Evolutionary conservation across 805 yeast genomes (phyloP).

Genomic region (Candida chauliodis): DNA sequence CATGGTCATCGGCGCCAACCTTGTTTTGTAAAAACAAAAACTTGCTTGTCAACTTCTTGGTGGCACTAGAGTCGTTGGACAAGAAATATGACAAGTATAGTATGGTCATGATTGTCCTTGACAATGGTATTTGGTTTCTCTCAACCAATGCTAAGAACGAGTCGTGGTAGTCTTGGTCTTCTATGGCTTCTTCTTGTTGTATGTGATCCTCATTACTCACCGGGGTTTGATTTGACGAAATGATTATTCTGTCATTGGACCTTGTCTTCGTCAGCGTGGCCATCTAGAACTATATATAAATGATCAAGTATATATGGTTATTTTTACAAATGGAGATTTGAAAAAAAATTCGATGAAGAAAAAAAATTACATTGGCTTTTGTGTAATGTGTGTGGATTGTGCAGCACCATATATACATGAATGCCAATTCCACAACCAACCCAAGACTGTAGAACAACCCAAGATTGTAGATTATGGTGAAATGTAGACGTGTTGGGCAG

Average conservation of each 20-base stretch:
- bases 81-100: slow-evolving; percentile 25
- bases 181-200: background rate
- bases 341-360: background rate
- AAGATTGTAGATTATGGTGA: too few relatives aligned
- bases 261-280: slow-evolving; percentile 4
- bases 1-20: slow-evolving; percentile 14
- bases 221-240: background rate
- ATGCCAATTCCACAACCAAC: too few relatives aligned
- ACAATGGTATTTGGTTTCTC: slow-evolving; percentile 32
- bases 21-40: slow-evolving; percentile 34
- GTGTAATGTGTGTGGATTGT: background rate
- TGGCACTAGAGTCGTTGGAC: slow-evolving; percentile 10
- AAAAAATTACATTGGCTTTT: background rate
- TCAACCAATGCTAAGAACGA: slow-evolving; percentile 28
- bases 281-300: background rate
- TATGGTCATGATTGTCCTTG: slow-evolving; percentile 24
- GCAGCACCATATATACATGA: too few relatives aligned
- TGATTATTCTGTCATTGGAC: background rate
- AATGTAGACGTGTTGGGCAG: too few relatives aligned
- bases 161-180: slow-evolving; percentile 14
- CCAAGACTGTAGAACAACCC: too few relatives aligned
- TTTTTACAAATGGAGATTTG: background rate
- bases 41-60: slow-evolving; percentile 25
- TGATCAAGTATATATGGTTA: too few relatives aligned
- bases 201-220: background rate